Evolutionary conservation across 2,329 filamentous ascomycete genomes (phyloP).

Genomic region (Pestalotiopsis sp.): DNA sequence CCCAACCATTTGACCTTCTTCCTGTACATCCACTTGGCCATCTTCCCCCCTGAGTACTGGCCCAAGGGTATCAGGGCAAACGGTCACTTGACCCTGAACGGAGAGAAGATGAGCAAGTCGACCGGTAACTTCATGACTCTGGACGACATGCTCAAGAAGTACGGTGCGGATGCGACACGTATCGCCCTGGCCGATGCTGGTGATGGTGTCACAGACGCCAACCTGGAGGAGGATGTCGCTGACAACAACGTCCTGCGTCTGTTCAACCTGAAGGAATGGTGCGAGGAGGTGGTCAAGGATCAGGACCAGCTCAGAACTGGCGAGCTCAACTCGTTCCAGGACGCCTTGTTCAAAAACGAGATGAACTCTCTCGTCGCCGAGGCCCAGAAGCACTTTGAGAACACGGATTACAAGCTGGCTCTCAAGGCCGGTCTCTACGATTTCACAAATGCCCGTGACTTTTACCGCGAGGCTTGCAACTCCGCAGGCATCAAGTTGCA

Average conservation of each 20-base stretch:
- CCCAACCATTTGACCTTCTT: slow-evolving; percentile 95
- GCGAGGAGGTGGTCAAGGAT: slow-evolving; percentile 78
- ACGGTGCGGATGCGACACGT: slow-evolving; percentile 88
- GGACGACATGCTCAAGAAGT: slow-evolving; percentile 82
- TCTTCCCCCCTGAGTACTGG: slow-evolving; percentile 89
- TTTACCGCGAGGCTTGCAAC: slow-evolving; percentile 81
- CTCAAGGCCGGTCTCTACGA: slow-evolving; percentile 87
- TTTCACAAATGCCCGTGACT: slow-evolving; percentile 83
- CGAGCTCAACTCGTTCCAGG: slow-evolving; percentile 74
- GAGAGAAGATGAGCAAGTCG: slow-evolving; percentile 98
- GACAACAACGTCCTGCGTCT: slow-evolving; percentile 89
- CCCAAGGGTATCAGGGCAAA: slow-evolving; percentile 84
- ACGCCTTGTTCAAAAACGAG: slow-evolving; percentile 90
- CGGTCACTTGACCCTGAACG: slow-evolving; percentile 90
- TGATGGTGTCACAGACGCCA: slow-evolving; percentile 91
- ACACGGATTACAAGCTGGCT: slow-evolving; percentile 82
- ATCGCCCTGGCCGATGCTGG: slow-evolving; percentile 93
- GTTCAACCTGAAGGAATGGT: slow-evolving; percentile 83
- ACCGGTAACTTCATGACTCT: slow-evolving; percentile 97
- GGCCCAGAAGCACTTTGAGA: slow-evolving; percentile 74
- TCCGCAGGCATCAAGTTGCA: slow-evolving; percentile 85
- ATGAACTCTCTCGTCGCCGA: slow-evolving; percentile 82
- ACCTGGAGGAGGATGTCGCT: slow-evolving; percentile 94
- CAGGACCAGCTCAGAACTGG: slow-evolving; percentile 72
- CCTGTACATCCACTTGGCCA: slow-evolving; percentile 87